Conservation (phyloP, 306 rosid genomes). For the Sindora glabra region DNA sequence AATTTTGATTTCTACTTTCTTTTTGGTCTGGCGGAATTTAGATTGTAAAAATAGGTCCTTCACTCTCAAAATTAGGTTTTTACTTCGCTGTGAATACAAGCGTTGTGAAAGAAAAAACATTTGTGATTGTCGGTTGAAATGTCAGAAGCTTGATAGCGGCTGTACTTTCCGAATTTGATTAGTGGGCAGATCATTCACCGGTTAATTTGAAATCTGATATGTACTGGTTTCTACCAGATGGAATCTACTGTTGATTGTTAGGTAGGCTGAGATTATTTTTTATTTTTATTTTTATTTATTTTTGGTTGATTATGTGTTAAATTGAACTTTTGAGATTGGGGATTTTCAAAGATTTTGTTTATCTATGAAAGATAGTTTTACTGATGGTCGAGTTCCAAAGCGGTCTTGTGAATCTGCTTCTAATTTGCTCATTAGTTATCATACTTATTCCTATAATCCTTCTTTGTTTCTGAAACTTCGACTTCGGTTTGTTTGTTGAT, state of each 20-base stretch:
- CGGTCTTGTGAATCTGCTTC: neutral
- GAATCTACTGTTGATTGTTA: conserved; percentile 7
- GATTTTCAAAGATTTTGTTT: neutral
- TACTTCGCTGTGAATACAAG: conserved; percentile 35
- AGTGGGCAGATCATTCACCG: conserved; percentile 6
- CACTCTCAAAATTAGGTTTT: conserved; percentile 37
- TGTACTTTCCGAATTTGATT: conserved; percentile 3
- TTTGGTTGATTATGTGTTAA: neutral
- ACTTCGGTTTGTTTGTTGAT: neutral
- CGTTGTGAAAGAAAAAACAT: conserved; percentile 15
- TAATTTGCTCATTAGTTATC: neutral
- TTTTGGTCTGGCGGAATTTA: conserved; percentile 4
- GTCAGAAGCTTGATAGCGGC: conserved; percentile 37
- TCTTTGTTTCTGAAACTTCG: neutral
- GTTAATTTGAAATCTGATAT: conserved; percentile 4
- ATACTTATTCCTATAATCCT: neutral
- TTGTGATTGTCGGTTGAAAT: conserved; percentile 36
- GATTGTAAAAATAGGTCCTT: neutral
- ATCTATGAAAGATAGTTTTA: neutral
- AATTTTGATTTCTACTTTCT: neutral
- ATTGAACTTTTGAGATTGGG: neutral
- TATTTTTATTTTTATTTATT: no score
- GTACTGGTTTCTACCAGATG: neutral
- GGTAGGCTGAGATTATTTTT: conserved; percentile 16
- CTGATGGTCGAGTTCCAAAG: neutral